These are phyloP conservation scores for Barbatosphaeria neglecta DNA, from an alignment of 495 filamentous ascomycete species.

Conservation along the genomic window DNA sequence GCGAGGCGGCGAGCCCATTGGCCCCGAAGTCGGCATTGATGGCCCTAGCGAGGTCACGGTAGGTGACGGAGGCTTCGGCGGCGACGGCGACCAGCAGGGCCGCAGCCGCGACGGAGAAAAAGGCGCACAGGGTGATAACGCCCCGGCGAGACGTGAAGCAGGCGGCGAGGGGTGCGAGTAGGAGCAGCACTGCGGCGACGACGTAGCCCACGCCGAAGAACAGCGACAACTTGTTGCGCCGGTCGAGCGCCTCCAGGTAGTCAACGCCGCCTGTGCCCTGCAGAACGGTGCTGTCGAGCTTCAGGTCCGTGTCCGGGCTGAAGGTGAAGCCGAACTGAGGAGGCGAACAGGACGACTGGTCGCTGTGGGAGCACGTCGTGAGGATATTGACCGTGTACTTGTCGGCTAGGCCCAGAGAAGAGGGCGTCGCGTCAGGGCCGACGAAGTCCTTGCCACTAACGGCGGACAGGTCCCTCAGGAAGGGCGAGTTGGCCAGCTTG, in stretches of 20 bases:
- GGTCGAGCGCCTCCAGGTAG: slow-evolving; percentile 10
- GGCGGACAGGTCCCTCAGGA: slow-evolving; percentile 16
- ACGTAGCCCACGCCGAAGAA: slow-evolving; percentile 21
- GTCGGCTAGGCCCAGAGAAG: slow-evolving; percentile 16
- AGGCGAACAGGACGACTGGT: slow-evolving; percentile 13
- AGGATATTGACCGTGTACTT: slow-evolving; percentile 20
- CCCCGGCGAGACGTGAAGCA: slow-evolving; percentile 8
- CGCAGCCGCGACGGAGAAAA: slow-evolving; percentile 12
- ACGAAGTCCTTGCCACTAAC: slow-evolving; percentile 20
- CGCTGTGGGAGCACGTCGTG: slow-evolving; percentile 17
- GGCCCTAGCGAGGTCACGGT: slow-evolving; percentile 10
- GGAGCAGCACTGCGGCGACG: slow-evolving; percentile 9
- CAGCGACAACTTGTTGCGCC: slow-evolving; percentile 12
- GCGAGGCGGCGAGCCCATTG: slow-evolving; percentile 11
- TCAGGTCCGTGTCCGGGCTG: slow-evolving; percentile 18
- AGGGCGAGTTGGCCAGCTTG: slow-evolving; percentile 16
- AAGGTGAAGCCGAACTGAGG: slow-evolving; percentile 20
- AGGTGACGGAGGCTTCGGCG: slow-evolving; percentile 13
- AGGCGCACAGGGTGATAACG: slow-evolving; percentile 4
- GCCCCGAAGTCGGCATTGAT: slow-evolving; percentile 15
- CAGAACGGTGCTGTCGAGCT: slow-evolving; percentile 14
- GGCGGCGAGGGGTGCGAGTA: slow-evolving; percentile 11
- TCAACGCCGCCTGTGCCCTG: slow-evolving; percentile 7
- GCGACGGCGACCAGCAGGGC: slow-evolving; percentile 17
- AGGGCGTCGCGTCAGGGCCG: slow-evolving; percentile 13